Conservation (phyloP, 805 yeast species). For the Starmerella stellata region DNA sequence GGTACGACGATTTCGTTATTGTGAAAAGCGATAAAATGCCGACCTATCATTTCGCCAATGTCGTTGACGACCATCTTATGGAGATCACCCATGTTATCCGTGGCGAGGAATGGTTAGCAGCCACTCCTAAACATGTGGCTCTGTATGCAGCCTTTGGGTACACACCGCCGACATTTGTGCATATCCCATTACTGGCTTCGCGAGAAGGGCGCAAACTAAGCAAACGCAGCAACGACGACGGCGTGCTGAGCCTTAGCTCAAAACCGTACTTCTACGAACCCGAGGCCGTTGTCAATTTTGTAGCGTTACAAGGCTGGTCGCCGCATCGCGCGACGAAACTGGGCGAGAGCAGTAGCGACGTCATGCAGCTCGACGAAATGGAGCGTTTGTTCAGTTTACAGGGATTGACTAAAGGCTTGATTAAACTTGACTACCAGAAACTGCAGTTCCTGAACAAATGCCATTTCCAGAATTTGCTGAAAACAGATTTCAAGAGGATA, state of each 20-base stretch:
- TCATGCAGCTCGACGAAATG: constrained; percentile 29
- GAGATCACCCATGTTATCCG: constrained; percentile 80
- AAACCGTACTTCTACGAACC: constrained; percentile 35
- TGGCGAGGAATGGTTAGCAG: constrained; percentile 96
- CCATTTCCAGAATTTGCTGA: constrained; percentile 23
- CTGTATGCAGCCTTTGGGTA: constrained; percentile 74
- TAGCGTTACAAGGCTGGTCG: constrained; percentile 88
- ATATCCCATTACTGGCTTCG: constrained; percentile 73
- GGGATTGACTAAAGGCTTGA: constrained; percentile 78
- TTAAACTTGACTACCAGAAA: constrained; percentile 70
- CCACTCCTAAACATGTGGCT: constrained; percentile 88
- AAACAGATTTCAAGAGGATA: constrained; percentile 2
- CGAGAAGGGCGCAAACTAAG: constrained; percentile 44
- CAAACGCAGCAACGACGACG: constrained; percentile 69
- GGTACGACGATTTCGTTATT: constrained; percentile 79
- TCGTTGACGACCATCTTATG: constrained; percentile 89
- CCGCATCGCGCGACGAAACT: constrained; percentile 36
- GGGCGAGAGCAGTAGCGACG: constrained; percentile 17
- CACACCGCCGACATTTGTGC: constrained; percentile 66
- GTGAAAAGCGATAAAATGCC: constrained; percentile 90
- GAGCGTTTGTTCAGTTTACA: constrained; percentile 41
- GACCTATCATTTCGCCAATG: constrained; percentile 92
- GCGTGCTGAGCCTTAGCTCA: constrained; percentile 37
- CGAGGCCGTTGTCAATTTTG: constrained; percentile 73
- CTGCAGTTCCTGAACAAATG: constrained; percentile 59